Conservation (phyloP, 768 basidiomycete species). For the Serendipita sp. region DNA sequence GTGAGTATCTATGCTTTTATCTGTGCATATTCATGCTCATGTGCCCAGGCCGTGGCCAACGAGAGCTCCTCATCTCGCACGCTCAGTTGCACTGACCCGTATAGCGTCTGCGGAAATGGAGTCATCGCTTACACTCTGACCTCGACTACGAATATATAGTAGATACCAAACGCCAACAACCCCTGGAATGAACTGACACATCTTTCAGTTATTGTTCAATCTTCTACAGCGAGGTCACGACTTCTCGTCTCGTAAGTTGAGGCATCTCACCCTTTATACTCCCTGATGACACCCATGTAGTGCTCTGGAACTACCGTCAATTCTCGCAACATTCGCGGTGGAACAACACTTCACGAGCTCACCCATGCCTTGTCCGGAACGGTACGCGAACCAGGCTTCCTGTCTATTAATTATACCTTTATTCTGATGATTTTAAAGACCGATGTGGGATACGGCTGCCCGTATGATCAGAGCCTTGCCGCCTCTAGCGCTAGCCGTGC, state of each 20-base stretch:
- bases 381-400: too few species aligned
- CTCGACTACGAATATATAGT: constrained; percentile 35
- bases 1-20: not conserved
- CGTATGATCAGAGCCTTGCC: constrained; percentile 26
- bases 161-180: not conserved
- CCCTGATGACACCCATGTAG: not conserved
- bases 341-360: constrained; percentile 33
- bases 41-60: constrained; percentile 21
- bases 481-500: constrained; percentile 13
- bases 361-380: constrained; percentile 29
- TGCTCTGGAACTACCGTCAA: constrained; percentile 30
- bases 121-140: constrained; percentile 32
- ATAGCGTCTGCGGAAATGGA: constrained; percentile 19
- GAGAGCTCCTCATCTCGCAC: constrained; percentile 28
- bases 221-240: constrained; percentile 32
- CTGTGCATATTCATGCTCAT: not conserved
- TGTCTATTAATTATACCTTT: too few species aligned
- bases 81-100: constrained; percentile 29
- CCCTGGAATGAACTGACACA: not conserved
- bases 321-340: constrained; percentile 31
- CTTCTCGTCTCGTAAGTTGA: constrained; percentile 16
- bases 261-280: not conserved
- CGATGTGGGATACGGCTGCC: constrained; percentile 28
- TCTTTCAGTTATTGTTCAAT: constrained; percentile 20
- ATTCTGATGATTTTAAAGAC: constrained; percentile 7